phyloP scores from a whole-genome alignment of 1,284 basidiomycete species.

The Phaffia rhodozyma region DNA sequence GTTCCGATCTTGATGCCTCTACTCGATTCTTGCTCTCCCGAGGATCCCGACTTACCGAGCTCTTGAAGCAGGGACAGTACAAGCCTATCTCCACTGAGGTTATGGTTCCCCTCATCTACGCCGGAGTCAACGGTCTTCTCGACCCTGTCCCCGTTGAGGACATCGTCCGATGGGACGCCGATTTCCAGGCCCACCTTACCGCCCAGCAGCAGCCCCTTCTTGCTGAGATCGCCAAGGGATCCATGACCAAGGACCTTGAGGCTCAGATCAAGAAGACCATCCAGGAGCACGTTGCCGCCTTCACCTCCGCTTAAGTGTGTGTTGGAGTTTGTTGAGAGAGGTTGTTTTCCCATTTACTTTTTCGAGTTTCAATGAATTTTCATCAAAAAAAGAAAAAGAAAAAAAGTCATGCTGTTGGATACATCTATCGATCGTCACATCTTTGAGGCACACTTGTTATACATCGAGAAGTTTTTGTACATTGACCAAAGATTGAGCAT shows the following conservation, averaged over 20 bases:
- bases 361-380: too few species aligned
- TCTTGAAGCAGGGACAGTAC: constrained; percentile 98
- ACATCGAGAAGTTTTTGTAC: too few species aligned
- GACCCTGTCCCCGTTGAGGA: constrained; percentile 87
- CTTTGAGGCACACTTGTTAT: too few species aligned
- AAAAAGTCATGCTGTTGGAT: too few species aligned
- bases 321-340: neutral
- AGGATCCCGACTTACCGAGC: constrained; percentile 96
- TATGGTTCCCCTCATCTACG: constrained; percentile 83
- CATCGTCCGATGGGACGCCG: constrained; percentile 86
- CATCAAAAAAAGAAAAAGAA: too few species aligned
- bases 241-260: constrained; percentile 79
- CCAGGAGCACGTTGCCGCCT: constrained; percentile 71
- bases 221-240: constrained; percentile 68
- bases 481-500: too few species aligned
- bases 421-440: too few species aligned
- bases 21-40: constrained; percentile 93
- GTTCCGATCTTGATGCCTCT: constrained; percentile 98
- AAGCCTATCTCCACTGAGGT: constrained; percentile 64
- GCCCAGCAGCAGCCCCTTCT: constrained; percentile 58
- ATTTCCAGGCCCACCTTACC: constrained; percentile 72
- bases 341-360: too few species aligned
- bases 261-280: constrained; percentile 83
- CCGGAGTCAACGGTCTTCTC: constrained; percentile 96
- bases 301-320: constrained; percentile 39